A percentile compares a stretch with the other conserved stretches of the same genome.
phyloP scores from a whole-genome alignment of 495 filamentous ascomycete species.

The Jackrogersella multiformis region DNA sequence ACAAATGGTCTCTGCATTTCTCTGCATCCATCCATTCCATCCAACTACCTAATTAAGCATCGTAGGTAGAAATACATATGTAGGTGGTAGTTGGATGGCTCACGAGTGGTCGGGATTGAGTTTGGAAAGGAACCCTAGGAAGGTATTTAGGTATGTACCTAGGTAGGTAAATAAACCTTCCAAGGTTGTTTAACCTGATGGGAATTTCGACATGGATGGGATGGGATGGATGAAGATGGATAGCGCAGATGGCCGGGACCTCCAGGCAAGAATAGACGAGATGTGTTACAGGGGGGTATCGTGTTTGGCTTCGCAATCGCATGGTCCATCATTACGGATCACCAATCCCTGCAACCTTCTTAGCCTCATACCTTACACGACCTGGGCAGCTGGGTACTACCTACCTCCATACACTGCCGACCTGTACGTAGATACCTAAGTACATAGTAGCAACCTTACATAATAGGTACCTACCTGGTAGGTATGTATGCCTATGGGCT shows the following conservation, averaged over 20 bases:
- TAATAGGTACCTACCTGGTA: too few relatives aligned
- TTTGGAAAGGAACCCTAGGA: constrained; percentile 7
- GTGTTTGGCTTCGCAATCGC: constrained; percentile 26
- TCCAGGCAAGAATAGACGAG: constrained; percentile 35
- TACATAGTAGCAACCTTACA: too few relatives aligned
- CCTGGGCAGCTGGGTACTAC: too few relatives aligned
- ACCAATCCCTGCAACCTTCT: constrained; percentile 15
- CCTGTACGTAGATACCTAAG: too few relatives aligned
- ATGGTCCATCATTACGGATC: constrained; percentile 30
- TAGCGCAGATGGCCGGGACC: too few relatives aligned
- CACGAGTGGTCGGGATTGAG: constrained; percentile 14
- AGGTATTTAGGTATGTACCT: too few relatives aligned
- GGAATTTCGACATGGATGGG: neutral
- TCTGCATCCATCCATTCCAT: neutral
- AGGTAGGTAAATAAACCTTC: too few relatives aligned
- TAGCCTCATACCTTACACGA: constrained; percentile 32
- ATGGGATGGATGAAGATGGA: too few relatives aligned
- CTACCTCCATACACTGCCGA: too few relatives aligned
- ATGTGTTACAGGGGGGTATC: constrained; percentile 39
- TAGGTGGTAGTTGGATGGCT: neutral
- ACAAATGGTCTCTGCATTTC: constrained; percentile 4
- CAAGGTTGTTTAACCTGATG: constrained; percentile 20
- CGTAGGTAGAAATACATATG: too few relatives aligned
- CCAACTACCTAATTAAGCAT: too few relatives aligned
- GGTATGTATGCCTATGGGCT: too few relatives aligned